Percentiles rank a stretch among this genome's conserved stretches.
These are phyloP conservation scores for Guyanaporus albipodus DNA, from an alignment of 768 basidiomycete species.

Conservation along the genomic window DNA sequence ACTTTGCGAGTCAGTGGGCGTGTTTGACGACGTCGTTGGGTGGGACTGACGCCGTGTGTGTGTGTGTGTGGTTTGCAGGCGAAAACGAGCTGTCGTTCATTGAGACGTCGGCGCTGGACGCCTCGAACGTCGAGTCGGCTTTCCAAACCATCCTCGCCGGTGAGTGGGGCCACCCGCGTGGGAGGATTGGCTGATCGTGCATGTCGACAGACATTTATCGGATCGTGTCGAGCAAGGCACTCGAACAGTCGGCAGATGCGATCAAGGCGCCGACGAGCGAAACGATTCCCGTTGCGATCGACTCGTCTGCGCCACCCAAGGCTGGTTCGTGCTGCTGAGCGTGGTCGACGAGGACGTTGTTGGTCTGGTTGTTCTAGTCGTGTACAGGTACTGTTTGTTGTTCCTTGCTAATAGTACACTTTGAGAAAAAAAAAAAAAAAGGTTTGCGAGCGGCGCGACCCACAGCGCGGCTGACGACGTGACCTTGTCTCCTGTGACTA, in stretches of 20 bases:
- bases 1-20: conserved; percentile 65
- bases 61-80: conserved; percentile 46
- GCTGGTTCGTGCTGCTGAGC: conserved; percentile 62
- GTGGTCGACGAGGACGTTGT: conserved; percentile 1
- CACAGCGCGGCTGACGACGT: conserved; percentile 81
- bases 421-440: conserved; percentile 35
- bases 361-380: conserved; percentile 11
- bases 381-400: conserved; percentile 27
- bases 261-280: conserved; percentile 78
- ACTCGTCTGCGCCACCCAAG: conserved; percentile 50
- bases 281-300: conserved; percentile 78
- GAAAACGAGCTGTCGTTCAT: conserved; percentile 94
- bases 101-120: conserved; percentile 99
- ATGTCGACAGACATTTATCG: conserved; percentile 82
- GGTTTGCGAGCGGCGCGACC: conserved; percentile 76
- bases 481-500: conserved; percentile 90
- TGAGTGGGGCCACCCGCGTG: too few relatives aligned
- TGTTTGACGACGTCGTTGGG: not conserved
- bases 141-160: conserved; percentile 97
- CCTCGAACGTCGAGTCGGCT: conserved; percentile 94
- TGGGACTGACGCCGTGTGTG: not conserved
- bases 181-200: too few relatives aligned
- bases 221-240: conserved; percentile 92
- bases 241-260: conserved; percentile 78
- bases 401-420: conserved; percentile 24